Evolutionary conservation across 306 rosid genomes (phyloP).

Genomic region (Vigna trinervia): DNA sequence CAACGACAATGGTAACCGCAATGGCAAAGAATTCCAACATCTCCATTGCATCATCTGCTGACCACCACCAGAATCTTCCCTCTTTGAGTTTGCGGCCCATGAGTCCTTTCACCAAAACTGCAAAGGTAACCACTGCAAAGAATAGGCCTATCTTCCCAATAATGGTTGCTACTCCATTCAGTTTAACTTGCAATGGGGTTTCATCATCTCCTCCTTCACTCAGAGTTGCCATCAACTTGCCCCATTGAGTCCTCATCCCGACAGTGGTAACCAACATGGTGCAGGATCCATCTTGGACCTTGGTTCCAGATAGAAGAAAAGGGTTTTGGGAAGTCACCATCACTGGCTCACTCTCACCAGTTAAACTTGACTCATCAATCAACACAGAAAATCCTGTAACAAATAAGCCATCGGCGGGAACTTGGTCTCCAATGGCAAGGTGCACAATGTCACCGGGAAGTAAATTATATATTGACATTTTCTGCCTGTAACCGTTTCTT

Average conservation of each 20-base stretch:
- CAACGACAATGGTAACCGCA: constrained; percentile 94
- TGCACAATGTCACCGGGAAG: constrained; percentile 95
- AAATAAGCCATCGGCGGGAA: constrained; percentile 90
- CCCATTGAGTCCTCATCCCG: constrained; percentile 99
- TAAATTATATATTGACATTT: constrained; percentile 80
- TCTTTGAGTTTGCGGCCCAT: constrained; percentile 57
- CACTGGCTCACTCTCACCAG: constrained; percentile 95
- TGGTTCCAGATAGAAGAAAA: constrained; percentile 92
- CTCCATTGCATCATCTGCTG: constrained; percentile 73
- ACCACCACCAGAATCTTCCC: constrained; percentile 78
- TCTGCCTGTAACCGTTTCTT: constrained; percentile 89
- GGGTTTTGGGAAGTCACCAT: constrained; percentile 75
- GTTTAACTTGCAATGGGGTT: constrained; percentile 91
- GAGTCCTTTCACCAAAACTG: constrained; percentile 82
- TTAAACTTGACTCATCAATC: constrained; percentile 94
- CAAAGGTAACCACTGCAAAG: constrained; percentile 80
- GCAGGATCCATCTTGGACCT: constrained; percentile 96
- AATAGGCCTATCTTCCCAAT: constrained; percentile 89
- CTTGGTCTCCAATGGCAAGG: constrained; percentile 90
- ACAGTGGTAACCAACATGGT: constrained; percentile 89
- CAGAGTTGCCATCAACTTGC: constrained; percentile 90
- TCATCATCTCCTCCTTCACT: constrained; percentile 98
- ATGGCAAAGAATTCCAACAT: constrained; percentile 87
- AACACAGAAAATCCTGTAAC: constrained; percentile 81
- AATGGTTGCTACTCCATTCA: constrained; percentile 95